A percentile compares a stretch with the other conserved stretches of the same genome.
Evolutionary conservation across 169 alveolate genomes (phyloP).

Genomic region (Cryptosporidium ubiquitum): DNA sequence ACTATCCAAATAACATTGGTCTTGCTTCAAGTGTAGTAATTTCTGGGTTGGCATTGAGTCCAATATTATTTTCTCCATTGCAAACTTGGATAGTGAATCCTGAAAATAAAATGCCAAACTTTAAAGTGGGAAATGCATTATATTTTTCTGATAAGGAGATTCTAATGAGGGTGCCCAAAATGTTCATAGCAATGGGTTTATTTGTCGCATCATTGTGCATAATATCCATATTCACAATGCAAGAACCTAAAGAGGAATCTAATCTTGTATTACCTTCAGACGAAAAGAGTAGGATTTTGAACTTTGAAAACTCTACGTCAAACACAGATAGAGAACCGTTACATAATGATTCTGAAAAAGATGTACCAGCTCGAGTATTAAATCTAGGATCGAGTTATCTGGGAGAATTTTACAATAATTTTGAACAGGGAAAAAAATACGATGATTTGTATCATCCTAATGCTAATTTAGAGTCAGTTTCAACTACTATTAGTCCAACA

Average conservation of each 20-base stretch:
- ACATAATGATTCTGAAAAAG: background rate
- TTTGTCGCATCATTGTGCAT: background rate
- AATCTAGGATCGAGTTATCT: background rate
- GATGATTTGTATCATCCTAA: background rate
- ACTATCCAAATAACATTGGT: constrained; percentile 45
- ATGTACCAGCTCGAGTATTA: background rate
- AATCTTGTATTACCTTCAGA: background rate
- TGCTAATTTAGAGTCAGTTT: background rate
- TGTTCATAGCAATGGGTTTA: constrained; percentile 57
- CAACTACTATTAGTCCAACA: background rate
- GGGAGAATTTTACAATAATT: background rate
- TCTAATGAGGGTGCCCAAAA: constrained; percentile 34
- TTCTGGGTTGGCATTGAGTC: constrained; percentile 64
- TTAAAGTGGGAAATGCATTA: constrained; percentile 23
- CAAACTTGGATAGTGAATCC: constrained; percentile 62
- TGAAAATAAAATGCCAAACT: constrained; percentile 8
- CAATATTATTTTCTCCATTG: constrained; percentile 58
- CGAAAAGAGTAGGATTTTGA: background rate
- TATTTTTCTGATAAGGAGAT: constrained; percentile 46
- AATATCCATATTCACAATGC: constrained; percentile 18
- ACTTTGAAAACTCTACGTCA: background rate
- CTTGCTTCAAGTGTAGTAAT: constrained; percentile 49
- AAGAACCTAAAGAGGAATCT: constrained; percentile 29
- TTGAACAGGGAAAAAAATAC: background rate
- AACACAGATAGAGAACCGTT: background rate